Evolutionary conservation across 345 rosid species (phyloP).

Genomic region (Hibiscus mutabilis): DNA sequence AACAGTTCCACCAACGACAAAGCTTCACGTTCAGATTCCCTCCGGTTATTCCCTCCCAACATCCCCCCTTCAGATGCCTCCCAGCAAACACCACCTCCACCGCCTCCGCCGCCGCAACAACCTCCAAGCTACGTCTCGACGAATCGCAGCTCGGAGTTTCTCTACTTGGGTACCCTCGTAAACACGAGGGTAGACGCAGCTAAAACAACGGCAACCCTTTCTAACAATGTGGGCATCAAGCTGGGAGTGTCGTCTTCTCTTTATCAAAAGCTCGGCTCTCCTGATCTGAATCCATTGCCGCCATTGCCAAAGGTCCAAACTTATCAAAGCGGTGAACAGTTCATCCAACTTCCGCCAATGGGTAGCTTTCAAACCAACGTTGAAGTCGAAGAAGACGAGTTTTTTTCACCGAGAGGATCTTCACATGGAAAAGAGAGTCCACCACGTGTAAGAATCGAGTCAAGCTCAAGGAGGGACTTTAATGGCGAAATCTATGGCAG

Average conservation of each 20-base stretch:
- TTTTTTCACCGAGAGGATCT: constrained; percentile 86
- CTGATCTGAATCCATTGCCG: constrained; percentile 90
- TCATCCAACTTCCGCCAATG: constrained; percentile 19
- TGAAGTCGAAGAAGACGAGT: constrained; percentile 71
- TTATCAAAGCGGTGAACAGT: constrained; percentile 37
- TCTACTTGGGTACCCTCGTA: constrained; percentile 71
- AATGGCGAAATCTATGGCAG: constrained; percentile 39
- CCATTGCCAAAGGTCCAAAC: constrained; percentile 58
- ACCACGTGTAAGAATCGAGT: constrained; percentile 25
- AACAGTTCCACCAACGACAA: constrained; percentile 29
- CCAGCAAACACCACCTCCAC: constrained; percentile 2
- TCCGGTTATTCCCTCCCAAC: constrained; percentile 62
- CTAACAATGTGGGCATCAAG: constrained; percentile 30
- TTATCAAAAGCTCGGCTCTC: constrained; percentile 67
- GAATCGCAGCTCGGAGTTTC: constrained; percentile 66
- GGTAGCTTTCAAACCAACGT: constrained; percentile 20
- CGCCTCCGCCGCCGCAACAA: constrained; percentile 10
- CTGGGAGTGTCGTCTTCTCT: constrained; percentile 38
- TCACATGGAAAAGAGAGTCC: constrained; percentile 48
- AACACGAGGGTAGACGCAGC: constrained; percentile 37
- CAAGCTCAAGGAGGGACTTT: constrained; percentile 42
- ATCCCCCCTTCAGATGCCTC: constrained; percentile 53
- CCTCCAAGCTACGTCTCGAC: constrained; percentile 33
- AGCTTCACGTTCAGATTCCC: constrained; percentile 41
- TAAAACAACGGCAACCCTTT: constrained; percentile 18